Evolutionary conservation across 805 yeast genomes (phyloP), one percentile per base, ranked within the genome.

Genomic region (Metschnikowia cerradonensis): DNA sequence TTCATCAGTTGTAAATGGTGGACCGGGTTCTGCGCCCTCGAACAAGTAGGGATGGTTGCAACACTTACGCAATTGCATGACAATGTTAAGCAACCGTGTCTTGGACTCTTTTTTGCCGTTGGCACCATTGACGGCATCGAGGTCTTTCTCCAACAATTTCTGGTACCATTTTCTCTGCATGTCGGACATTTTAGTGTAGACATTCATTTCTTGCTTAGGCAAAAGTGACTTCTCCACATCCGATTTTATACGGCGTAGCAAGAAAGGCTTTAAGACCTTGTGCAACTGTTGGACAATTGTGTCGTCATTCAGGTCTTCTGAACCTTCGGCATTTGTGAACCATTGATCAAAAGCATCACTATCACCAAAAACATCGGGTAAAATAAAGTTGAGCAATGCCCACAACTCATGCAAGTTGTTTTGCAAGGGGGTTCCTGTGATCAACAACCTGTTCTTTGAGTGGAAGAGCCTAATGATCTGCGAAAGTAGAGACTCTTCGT

Each of bases 1-100:
- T 63, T 87, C 94, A 66, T 87, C 95, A 0, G 92, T 87, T 7
- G 94, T 87, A 60, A 74, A 87, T 20, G 95, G 95, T 17, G 95
- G 95, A 11, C 95, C 95, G 0, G 94, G 94, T 62, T 87, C 95
- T 1, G 92, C 94, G 41, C 95, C 95, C 64, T 87, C 94, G 60
- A 87, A 87, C 37, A 87, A 68, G 62, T 87, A 87, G 13, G 95
- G 95, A 68, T 87, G 95, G 60, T 87, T 87, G 69, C 92, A 87
- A 65, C 94, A 87, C 65, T 87, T 87, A 63, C 94, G 78, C 60
- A 87, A 72, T 65, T 87, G 95, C 95, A 87, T 87, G 44, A 86
- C 92, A 58, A 87, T 87, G 64, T 87, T 87, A 44, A 87, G 69
- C 52, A 87, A 72, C 60, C 94, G 72, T 2, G 95, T 87, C 62